Evolutionary conservation across 106 monocot genomes (phyloP).

Genomic region (Platanthera guangdongensis): DNA sequence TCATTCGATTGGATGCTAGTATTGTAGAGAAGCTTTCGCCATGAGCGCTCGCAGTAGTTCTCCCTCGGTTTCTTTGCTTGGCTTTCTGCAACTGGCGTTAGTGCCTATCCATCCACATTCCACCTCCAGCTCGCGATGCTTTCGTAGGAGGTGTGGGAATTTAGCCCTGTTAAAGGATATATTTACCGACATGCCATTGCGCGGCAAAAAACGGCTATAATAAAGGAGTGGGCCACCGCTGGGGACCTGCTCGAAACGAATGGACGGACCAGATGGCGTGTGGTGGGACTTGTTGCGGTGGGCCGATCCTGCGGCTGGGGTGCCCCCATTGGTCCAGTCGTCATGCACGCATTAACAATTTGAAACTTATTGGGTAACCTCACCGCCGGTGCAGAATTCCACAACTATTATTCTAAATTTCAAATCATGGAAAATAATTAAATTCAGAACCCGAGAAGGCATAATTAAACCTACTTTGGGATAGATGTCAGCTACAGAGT

Average conservation of each 20-base stretch:
- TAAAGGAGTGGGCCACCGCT: background rate
- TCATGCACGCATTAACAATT: background rate
- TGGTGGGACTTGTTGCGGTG: background rate
- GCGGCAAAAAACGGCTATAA: constrained; percentile 6
- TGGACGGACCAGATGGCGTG: background rate
- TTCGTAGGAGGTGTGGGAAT: background rate
- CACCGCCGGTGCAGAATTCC: background rate
- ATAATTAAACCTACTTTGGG: no score
- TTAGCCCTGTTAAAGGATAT: background rate
- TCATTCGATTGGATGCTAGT: background rate
- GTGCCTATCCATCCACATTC: background rate
- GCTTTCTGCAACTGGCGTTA: background rate
- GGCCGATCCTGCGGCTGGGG: background rate
- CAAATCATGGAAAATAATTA: no score
- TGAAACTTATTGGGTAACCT: background rate
- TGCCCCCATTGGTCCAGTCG: background rate
- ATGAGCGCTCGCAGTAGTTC: background rate
- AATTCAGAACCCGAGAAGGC: no score
- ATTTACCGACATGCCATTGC: background rate
- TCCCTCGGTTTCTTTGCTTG: background rate
- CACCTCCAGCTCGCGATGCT: background rate
- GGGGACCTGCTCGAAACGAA: background rate
- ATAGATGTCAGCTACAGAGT: no score
- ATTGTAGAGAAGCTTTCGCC: background rate
- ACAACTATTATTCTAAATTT: no score